Percentiles rank a stretch among this genome's conserved stretches.
phyloP scores from a whole-genome alignment of 768 basidiomycete genomes.

The Suillus bovinus region DNA sequence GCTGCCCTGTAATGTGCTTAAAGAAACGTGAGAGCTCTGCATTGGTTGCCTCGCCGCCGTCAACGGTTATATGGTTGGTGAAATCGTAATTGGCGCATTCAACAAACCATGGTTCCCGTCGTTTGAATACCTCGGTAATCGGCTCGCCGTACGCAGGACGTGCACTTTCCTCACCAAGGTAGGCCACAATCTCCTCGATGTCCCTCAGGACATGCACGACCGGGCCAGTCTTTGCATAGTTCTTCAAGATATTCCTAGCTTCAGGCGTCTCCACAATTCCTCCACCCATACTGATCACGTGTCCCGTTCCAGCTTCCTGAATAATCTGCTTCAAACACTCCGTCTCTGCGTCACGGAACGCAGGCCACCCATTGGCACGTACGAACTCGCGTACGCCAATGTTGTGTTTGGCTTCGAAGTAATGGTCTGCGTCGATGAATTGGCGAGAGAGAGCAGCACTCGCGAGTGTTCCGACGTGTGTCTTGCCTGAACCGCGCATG shows the following conservation, averaged over 20 bases:
- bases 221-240: constrained; percentile 56
- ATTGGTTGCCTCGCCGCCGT: constrained; percentile 15
- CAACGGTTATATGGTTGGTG: constrained; percentile 62
- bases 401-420: constrained; percentile 65
- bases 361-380: constrained; percentile 79
- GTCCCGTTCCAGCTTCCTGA: constrained; percentile 47
- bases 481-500: constrained; percentile 98
- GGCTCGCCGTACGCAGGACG: constrained; percentile 91
- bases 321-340: constrained; percentile 70
- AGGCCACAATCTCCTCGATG: constrained; percentile 77
- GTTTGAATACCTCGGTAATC: constrained; percentile 77
- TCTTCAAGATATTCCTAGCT: constrained; percentile 70
- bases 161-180: constrained; percentile 71
- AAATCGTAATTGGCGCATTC: constrained; percentile 85
- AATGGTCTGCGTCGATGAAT: constrained; percentile 82
- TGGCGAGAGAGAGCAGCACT: constrained; percentile 70
- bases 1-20: constrained; percentile 75
- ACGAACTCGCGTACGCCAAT: constrained; percentile 77
- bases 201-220: constrained; percentile 87
- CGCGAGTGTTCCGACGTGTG: constrained; percentile 80
- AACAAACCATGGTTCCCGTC: constrained; percentile 84
- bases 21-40: constrained; percentile 85
- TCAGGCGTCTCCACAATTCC: constrained; percentile 88
- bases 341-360: constrained; percentile 83
- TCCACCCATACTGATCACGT: constrained; percentile 90